Base-by-base conservation (phyloP, 371 early-diverging fungal species). In the Catenaria anguillulae region DNA sequence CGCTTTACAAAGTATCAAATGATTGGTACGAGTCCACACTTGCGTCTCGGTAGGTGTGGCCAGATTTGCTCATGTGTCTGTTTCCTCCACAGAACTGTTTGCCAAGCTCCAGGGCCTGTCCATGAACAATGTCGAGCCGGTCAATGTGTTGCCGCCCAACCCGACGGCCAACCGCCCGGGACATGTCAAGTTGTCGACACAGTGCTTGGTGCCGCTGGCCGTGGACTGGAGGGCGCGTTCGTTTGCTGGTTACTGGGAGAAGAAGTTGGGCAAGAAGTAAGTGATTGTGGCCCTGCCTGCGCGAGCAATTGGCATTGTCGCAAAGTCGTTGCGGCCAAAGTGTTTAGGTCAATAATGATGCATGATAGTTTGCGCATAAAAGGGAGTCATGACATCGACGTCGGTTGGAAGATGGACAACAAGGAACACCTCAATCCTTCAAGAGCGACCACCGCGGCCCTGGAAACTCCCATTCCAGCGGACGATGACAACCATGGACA, bases 1-100 rank as follows among this genome's bases (percentile, higher is more conserved):
- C 62, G 65, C 55, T 76, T 77, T 62, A 88, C 89, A 24, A 90
- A 90, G 69, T 90, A 88, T 67, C 77, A 80, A 50, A 87, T 92
- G 71, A 84, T 86, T 65, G 73, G 80, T 79, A 74, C 66, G 74
- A n/a, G n/a, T n/a, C n/a, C n/a, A n/a, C n/a, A n/a, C n/a, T n/a
- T n/a, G n/a, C n/a, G n/a, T n/a, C n/a, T n/a, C n/a, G n/a, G n/a
- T n/a, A n/a, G n/a, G n/a, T n/a, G n/a, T n/a, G n/a, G n/a, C n/a
- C n/a, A n/a, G n/a, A n/a, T n/a, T n/a, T n/a, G n/a, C n/a, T n/a
- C n/a, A n/a, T n/a, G n/a, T n/a, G n/a, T n/a, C n/a, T n/a, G n/a
- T n/a, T n/a, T n/a, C n/a, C n/a, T n/a, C n/a, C n/a, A n/a, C n/a
- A 64, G 64, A 8, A 21, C 37, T 66, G 23, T 37, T 67, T 29